Evolutionary conservation across 2,329 filamentous ascomycete genomes (phyloP).

Genomic region (Colletotrichum limetticola): DNA sequence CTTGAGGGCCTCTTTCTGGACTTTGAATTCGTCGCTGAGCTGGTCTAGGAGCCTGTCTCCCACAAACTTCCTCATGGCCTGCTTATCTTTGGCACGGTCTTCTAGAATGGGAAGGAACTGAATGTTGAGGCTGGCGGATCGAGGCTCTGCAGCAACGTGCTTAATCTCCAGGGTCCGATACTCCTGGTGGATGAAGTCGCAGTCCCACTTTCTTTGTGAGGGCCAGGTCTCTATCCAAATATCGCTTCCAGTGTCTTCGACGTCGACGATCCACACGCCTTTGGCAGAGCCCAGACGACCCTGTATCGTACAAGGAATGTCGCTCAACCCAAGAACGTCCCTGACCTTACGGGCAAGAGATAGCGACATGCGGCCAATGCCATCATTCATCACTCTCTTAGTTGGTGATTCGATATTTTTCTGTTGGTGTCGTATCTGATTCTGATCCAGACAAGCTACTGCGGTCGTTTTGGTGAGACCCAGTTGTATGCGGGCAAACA

Average conservation of each 20-base stretch:
- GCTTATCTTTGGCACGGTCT: constrained; percentile 62
- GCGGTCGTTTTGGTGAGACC: constrained; percentile 65
- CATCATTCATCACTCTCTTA: constrained; percentile 70
- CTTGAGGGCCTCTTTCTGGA: constrained; percentile 61
- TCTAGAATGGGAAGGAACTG: constrained; percentile 77
- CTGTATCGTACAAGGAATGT: constrained; percentile 74
- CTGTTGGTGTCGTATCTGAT: constrained; percentile 55
- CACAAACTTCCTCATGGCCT: constrained; percentile 59
- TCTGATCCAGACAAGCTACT: constrained; percentile 54
- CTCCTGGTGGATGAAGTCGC: constrained; percentile 55
- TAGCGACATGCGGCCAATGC: constrained; percentile 73
- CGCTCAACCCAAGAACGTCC: constrained; percentile 57
- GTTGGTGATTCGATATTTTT: constrained; percentile 53
- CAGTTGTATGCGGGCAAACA: constrained; percentile 67
- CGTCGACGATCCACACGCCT: constrained; percentile 77
- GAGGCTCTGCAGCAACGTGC: constrained; percentile 56
- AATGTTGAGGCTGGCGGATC: constrained; percentile 68
- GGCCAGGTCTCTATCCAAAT: constrained; percentile 75
- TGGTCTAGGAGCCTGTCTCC: constrained; percentile 59
- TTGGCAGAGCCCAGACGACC: constrained; percentile 79
- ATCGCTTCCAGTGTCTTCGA: constrained; percentile 52
- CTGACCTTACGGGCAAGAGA: constrained; percentile 66
- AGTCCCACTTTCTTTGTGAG: constrained; percentile 77
- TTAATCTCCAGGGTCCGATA: constrained; percentile 75
- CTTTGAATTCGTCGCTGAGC: constrained; percentile 62